These are phyloP conservation scores for Rhinocladiella similis DNA, from an alignment of 2,329 filamentous ascomycete species.

Conservation along the genomic window DNA sequence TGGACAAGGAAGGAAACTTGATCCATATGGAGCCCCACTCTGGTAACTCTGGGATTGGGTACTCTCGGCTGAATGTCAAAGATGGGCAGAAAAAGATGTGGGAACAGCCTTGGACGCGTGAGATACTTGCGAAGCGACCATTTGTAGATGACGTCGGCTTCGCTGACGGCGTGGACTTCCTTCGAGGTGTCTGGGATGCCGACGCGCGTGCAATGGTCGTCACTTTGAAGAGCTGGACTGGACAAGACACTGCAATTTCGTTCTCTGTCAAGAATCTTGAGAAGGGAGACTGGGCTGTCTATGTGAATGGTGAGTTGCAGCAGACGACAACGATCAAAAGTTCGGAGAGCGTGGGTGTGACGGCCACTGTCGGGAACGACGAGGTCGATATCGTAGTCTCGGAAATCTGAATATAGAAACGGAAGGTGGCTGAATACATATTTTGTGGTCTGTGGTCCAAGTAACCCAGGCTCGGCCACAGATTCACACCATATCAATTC, in stretches of 20 bases:
- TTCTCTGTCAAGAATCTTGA: constrained; percentile 4
- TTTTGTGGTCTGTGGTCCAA: no score
- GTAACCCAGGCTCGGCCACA: no score
- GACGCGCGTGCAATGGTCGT: constrained; percentile 11
- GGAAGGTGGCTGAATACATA: no score
- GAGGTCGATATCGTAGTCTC: constrained; percentile 8
- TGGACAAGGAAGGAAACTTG: constrained; percentile 13
- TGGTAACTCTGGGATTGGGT: constrained; percentile 23
- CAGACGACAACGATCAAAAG: neutral
- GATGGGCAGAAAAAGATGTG: constrained; percentile 23
- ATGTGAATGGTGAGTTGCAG: constrained; percentile 10
- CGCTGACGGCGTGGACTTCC: constrained; percentile 16
- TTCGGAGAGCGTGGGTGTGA: constrained; percentile 1
- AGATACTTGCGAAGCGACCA: constrained; percentile 6
- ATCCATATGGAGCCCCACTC: constrained; percentile 17
- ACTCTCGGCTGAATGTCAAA: constrained; percentile 19
- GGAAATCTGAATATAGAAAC: no score
- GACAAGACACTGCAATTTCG: constrained; percentile 4
- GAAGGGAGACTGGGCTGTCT: constrained; percentile 12
- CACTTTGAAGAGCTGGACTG: constrained; percentile 17
- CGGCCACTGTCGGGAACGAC: constrained; percentile 1
- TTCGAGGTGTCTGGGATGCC: constrained; percentile 18
- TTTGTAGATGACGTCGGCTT: constrained; percentile 19
- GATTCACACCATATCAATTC: no score
- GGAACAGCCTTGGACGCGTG: constrained; percentile 18